Evolutionary conservation across 2,329 filamentous ascomycete species (phyloP), one percentile per base, ranked within the genome.

Genomic region (Cytospora paraplurivora): DNA sequence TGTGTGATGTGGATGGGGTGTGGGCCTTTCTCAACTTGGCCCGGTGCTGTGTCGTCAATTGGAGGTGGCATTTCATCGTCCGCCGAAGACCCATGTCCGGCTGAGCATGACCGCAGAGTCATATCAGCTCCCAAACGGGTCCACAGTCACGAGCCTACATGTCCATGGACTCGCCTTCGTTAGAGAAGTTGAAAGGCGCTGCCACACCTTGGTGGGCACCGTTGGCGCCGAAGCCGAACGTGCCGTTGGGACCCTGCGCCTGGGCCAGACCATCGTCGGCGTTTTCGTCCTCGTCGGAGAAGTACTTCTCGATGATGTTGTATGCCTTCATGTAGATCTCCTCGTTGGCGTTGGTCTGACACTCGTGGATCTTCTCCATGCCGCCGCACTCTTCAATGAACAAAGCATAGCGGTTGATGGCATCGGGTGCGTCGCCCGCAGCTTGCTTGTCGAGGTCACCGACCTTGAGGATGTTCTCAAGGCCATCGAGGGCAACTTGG

Each of bases 261-360:
- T 92, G 89, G 66, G 91, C 89, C 77, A 92, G 85, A 51, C 81
- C 81, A 72, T 96, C 92, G 67, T 93, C 91, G 70, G 93, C 93
- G 72, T 93, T 93, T 75, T 96, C 95, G 62, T 98, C 95, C 70
- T 99, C 95, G 73, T 99, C 95, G 0, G 93, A 97, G 82, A 99
- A 99, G 86, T 99, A 99, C 83, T 97, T 97, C 85, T 99, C 95
- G 70, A 99, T 99, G 79, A 99, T 99, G 85, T 96, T 98, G 85
- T 98, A 99, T 0, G 95, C 95, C 88, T 99, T 99, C 94, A 99
- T 98, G 85, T 99, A 99, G 72, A 99, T 99, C 81, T 99, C 95
- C 81, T 99, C 95, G 80, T 99, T 99, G 82, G 94, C 94, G 73
- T 99, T 99, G 83, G 96, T 97, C 84, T 99, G 95, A 86, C 95